Base-by-base conservation (phyloP, 1,284 basidiomycete genomes). In the Amylostereum chailletii region DNA sequence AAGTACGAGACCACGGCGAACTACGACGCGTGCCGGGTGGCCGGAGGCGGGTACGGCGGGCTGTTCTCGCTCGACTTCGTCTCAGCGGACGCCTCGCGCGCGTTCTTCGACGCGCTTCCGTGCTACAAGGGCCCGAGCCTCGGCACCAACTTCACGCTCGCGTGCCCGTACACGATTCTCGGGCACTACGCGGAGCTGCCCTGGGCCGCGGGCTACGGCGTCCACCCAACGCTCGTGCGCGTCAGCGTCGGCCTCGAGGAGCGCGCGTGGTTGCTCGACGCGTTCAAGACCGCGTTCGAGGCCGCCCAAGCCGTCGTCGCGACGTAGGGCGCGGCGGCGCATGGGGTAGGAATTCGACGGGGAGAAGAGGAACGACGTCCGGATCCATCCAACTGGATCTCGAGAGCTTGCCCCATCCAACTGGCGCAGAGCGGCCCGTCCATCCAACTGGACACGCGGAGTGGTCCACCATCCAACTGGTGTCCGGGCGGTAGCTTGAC, bases 141-240 rank as follows among this genome's bases (percentile, higher is more conserved):
- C 26, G 95, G 95, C 1, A 98, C 94, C 34, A 97, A 94, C 71
- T 96, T 98, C 66, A 98, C 95, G 1, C 76, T 96, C 10, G 92
- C 90, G 30, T 91, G 84, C 58, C 95, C 95, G 27, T 99, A 94
- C 65, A 88, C 92, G 2, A 85, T 99, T 53, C 74, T 99, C 27
- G 96, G 92, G 29, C 96, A 99, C 65, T 98, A 87, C 59, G 64
- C 71, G 2, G 96, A 99, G 68, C 69, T 97, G 50, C 89, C 90
- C 34, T 99, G 96, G 96, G 95, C 94, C 4, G 83, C 78, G 32
- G 66, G 73, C 53, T 94, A 81, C 65, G 95, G 92, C 11, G 92
- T 99, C 4, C 92, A 95, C 64, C 68, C 72, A 46, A 83, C 83
- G 3, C 69, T 99, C 42, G 89, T 99, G 4, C 76, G 96, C 52